Evolutionary conservation across 495 filamentous ascomycete genomes (phyloP), one percentile per base, ranked within the genome.

Genomic region (Talaromyces proteolyticus): DNA sequence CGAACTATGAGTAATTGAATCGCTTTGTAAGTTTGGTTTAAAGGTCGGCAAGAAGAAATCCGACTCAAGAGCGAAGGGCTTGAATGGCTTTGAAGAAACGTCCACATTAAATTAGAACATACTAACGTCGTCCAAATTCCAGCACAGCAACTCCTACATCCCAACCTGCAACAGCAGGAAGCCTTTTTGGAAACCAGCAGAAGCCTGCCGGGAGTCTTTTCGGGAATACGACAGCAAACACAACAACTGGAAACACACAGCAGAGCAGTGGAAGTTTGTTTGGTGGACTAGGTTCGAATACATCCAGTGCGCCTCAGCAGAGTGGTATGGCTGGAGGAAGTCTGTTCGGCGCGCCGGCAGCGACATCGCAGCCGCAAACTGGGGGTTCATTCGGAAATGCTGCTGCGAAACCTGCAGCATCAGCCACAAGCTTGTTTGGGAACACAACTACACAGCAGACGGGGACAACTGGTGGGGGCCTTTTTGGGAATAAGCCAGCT

Each of bases 331-430:
- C 47, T 10, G 40, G 18, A 24, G 68, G 74, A 23, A 69, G 71
- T 34, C 61, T 83, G 47, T 85, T 85, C 61, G 79, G 77, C 40
- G 63, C 63, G 37, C 53, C 76, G 8, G 60, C 66, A 3, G 53
- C 68, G 41, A 57, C 69, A 22, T 63, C 75, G 44, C 73, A 78
- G 45, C 69, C 74, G 48, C 70, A 66, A 39, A 66, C 60, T 42
- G 69, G 63, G 21, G 60, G 58, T 52, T 54, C 71, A 6, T 72
- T 71, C 53, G 65, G 65, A 58, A 59, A 46, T 46, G 40, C 66
- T 60, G 20, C 58, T 51, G 20, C 58, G 51, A 29, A 44, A 53
- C 8, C 60, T 56, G 51, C 57, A 6, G 55, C 41, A 21, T 57
- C 48, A 55, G 57, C 54, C n/a, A 54, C 54, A 14, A 53, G 58